Evolutionary conservation across 495 filamentous ascomycete species (phyloP).

Genomic region (Penicillium pulvis): DNA sequence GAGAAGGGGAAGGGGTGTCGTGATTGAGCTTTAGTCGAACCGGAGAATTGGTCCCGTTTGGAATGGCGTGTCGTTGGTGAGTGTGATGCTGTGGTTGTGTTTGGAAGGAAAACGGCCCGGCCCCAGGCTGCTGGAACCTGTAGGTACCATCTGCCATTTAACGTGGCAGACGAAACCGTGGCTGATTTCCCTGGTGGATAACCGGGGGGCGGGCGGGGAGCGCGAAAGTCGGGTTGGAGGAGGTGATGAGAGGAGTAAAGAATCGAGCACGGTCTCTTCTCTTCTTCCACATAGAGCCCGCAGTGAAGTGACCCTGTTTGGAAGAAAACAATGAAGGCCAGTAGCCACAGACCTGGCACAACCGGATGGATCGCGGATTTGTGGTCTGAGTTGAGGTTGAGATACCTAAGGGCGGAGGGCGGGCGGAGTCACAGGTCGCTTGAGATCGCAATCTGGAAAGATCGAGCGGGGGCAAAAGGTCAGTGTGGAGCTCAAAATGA

Average conservation of each 20-base stretch:
- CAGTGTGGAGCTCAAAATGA: conserved; percentile 20
- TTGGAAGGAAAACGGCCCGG: conserved; percentile 64
- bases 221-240: conserved; percentile 26
- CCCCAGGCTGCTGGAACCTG: conserved; percentile 72
- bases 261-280: conserved; percentile 52
- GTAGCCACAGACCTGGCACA: conserved; percentile 15
- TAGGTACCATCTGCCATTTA: conserved; percentile 87
- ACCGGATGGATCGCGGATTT: conserved; percentile 12
- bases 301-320: conserved; percentile 38
- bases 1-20: conserved; percentile 70
- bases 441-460: conserved; percentile 1
- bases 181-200: conserved; percentile 32
- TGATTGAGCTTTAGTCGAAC: conserved; percentile 51
- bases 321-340: conserved; percentile 12
- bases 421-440: conserved; percentile 37
- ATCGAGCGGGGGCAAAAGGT: neutral
- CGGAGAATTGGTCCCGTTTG: conserved; percentile 58
- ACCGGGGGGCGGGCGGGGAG: conserved; percentile 27
- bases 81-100: conserved; percentile 54
- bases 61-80: conserved; percentile 53
- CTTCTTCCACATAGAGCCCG: conserved; percentile 55
- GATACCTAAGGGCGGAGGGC: conserved; percentile 32
- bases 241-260: conserved; percentile 41
- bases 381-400: conserved; percentile 25
- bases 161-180: conserved; percentile 50